A percentile compares a stretch with the other conserved stretches of the same genome.
Evolutionary conservation across 106 monocot genomes (phyloP).

Genomic region (Platanthera guangdongensis): DNA sequence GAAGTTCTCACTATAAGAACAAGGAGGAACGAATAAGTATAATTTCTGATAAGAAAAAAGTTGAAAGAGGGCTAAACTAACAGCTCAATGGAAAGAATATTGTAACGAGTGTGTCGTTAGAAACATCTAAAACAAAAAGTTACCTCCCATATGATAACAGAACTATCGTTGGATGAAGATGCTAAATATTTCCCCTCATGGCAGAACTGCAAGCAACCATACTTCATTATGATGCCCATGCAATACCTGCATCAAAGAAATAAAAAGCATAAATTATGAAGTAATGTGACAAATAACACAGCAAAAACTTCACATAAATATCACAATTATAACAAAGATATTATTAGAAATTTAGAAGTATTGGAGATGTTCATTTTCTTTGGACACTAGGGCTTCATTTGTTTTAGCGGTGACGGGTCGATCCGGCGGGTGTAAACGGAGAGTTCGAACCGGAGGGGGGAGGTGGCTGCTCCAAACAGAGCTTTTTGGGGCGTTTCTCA

Average conservation of each 20-base stretch:
- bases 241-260: slow-evolving; percentile 49
- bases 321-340: background rate
- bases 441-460: no score
- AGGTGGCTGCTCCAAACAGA: no score
- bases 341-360: background rate
- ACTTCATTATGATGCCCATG: slow-evolving; percentile 74
- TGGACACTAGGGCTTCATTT: no score
- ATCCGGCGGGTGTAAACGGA: no score
- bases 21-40: background rate
- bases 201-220: slow-evolving; percentile 85
- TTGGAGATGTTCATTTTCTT: background rate
- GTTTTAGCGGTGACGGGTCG: no score
- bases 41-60: background rate
- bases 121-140: slow-evolving; percentile 4
- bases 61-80: background rate
- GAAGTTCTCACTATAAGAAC: background rate
- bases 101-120: background rate
- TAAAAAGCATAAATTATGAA: background rate
- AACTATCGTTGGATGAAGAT: slow-evolving; percentile 74
- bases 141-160: slow-evolving; percentile 97
- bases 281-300: background rate
- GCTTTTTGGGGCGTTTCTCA: no score
- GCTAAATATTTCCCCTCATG: slow-evolving; percentile 92
- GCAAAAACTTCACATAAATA: background rate
- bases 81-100: background rate